These are phyloP conservation scores for Diaporthe vexans DNA, from an alignment of 2,329 filamentous ascomycete species.

Conservation along the genomic window DNA sequence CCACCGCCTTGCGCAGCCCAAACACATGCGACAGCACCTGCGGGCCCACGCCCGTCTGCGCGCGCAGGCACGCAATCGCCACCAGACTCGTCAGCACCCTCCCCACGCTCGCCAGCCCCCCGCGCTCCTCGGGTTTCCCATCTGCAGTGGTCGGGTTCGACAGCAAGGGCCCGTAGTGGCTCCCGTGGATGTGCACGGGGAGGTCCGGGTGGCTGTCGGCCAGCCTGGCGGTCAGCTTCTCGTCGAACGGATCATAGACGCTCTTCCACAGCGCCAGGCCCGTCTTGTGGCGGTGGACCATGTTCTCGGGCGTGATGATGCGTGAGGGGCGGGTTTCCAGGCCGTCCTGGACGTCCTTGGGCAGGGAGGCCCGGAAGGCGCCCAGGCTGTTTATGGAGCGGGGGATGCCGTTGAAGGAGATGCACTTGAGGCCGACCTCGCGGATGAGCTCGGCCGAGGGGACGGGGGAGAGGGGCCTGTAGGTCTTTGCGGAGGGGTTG, in stretches of 20 bases:
- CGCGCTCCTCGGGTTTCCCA: slow-evolving; percentile 49
- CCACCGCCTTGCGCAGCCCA: slow-evolving; percentile 81
- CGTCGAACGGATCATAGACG: slow-evolving; percentile 81
- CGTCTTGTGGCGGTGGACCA: slow-evolving; percentile 67
- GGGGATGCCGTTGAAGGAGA: slow-evolving; percentile 86
- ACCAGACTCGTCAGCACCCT: slow-evolving; percentile 80
- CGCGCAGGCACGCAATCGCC: slow-evolving; percentile 80
- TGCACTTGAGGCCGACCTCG: slow-evolving; percentile 82
- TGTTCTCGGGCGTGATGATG: slow-evolving; percentile 62
- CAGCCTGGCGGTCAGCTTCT: slow-evolving; percentile 79
- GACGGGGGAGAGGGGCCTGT: slow-evolving; percentile 50
- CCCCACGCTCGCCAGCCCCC: slow-evolving; percentile 69
- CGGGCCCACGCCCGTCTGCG: slow-evolving; percentile 86
- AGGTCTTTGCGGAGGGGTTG: slow-evolving; percentile 42
- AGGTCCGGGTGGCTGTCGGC: slow-evolving; percentile 84
- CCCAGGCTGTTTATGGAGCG: slow-evolving; percentile 87
- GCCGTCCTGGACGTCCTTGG: slow-evolving; percentile 63
- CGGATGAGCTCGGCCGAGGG: slow-evolving; percentile 79
- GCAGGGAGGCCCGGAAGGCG: slow-evolving; percentile 76
- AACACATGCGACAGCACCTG: slow-evolving; percentile 88
- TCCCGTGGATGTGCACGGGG: slow-evolving; percentile 82
- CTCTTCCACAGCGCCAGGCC: slow-evolving; percentile 80
- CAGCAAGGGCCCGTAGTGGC: slow-evolving; percentile 81
- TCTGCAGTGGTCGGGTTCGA: slow-evolving; percentile 70
- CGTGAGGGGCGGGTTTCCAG: slow-evolving; percentile 73